Evolutionary conservation across 2,329 filamentous ascomycete species (phyloP).

Genomic region (Lecanicillium sp.): DNA sequence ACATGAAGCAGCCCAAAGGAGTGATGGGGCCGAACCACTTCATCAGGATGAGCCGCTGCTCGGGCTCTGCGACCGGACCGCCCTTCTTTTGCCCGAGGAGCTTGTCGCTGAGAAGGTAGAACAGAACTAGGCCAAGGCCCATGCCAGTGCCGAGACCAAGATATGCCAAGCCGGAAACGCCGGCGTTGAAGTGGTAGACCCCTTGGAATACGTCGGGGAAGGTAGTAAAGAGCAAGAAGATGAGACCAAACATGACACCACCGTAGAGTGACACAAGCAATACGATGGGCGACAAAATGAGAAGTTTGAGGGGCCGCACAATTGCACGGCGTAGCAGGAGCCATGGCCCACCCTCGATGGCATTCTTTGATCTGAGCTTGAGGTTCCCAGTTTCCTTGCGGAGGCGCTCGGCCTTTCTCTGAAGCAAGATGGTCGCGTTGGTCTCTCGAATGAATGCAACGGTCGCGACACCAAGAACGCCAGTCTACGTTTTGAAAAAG

Average conservation of each 20-base stretch:
- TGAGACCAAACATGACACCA: slow-evolving; percentile 25
- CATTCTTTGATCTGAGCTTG: slow-evolving; percentile 10
- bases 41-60: slow-evolving; percentile 46
- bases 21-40: slow-evolving; percentile 25
- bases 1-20: slow-evolving; percentile 46
- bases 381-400: slow-evolving; percentile 22
- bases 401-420: slow-evolving; percentile 19
- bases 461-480: slow-evolving; percentile 1
- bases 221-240: slow-evolving; percentile 29
- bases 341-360: slow-evolving; percentile 8
- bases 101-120: slow-evolving; percentile 12
- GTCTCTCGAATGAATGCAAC: slow-evolving; percentile 21
- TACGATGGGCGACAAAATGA: slow-evolving; percentile 47
- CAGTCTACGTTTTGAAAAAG: background rate
- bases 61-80: slow-evolving; percentile 32
- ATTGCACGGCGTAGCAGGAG: slow-evolving; percentile 23
- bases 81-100: slow-evolving; percentile 1
- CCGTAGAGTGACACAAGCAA: slow-evolving; percentile 32
- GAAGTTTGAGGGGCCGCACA: slow-evolving; percentile 34
- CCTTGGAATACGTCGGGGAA: slow-evolving; percentile 27
- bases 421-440: slow-evolving; percentile 18
- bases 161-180: slow-evolving; percentile 29
- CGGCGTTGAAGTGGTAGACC: slow-evolving; percentile 22
- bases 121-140: slow-evolving; percentile 16
- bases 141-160: slow-evolving; percentile 40